These are phyloP conservation scores for Sporothrix sp. DNA, from an alignment of 2,329 filamentous ascomycete species.

Conservation along the genomic window DNA sequence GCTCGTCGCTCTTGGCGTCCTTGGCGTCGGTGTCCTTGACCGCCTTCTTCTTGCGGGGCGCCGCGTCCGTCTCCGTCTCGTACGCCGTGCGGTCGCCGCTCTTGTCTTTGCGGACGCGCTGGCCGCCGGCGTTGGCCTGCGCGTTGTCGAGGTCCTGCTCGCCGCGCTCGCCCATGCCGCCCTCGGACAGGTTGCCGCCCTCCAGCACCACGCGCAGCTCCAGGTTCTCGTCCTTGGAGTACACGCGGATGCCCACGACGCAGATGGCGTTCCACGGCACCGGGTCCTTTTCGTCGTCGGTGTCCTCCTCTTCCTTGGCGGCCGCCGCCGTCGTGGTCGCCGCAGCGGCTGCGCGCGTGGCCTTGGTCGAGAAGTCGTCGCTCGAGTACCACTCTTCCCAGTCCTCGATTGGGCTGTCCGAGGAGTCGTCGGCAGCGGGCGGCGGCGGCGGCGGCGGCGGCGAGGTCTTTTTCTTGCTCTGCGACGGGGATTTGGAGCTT, in stretches of 20 bases:
- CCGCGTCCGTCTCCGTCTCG: constrained; percentile 15
- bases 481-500: neutral
- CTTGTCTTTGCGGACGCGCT: constrained; percentile 27
- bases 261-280: constrained; percentile 55
- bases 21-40: no score
- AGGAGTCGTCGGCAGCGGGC: constrained; percentile 39
- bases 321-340: constrained; percentile 28
- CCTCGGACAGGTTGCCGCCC: constrained; percentile 42
- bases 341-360: neutral
- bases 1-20: constrained; percentile 1
- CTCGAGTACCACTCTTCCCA: constrained; percentile 50
- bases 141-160: constrained; percentile 47
- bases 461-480: neutral
- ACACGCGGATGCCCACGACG: constrained; percentile 51
- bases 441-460: constrained; percentile 9
- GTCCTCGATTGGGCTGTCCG: constrained; percentile 49
- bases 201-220: constrained; percentile 48
- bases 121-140: constrained; percentile 43
- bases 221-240: constrained; percentile 45
- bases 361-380: constrained; percentile 45
- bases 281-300: constrained; percentile 45
- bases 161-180: constrained; percentile 48
- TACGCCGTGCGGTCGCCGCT: constrained; percentile 21
- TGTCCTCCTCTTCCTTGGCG: constrained; percentile 36
- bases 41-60: constrained; percentile 16